These are phyloP conservation scores for Claviceps sp. DNA, from an alignment of 2,329 filamentous ascomycete species.

Conservation along the genomic window DNA sequence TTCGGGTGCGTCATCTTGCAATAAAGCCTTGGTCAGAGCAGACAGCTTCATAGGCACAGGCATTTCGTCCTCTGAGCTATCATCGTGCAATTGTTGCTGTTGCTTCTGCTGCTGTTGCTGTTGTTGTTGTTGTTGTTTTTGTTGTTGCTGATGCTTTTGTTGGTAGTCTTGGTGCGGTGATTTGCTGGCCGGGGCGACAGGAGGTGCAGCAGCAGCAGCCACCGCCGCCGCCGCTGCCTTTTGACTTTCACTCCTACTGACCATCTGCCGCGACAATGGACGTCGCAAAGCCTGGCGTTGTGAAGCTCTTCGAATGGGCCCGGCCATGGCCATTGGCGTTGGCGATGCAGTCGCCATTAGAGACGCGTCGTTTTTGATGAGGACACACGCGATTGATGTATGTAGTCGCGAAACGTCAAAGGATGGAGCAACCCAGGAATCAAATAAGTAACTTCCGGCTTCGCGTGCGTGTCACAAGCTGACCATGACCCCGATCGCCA, in stretches of 20 bases:
- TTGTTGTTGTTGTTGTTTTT: too few species aligned
- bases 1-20: constrained; percentile 49
- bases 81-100: constrained; percentile 40
- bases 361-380: constrained; percentile 8
- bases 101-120: too few species aligned
- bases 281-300: constrained; percentile 41
- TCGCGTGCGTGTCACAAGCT: constrained; percentile 24
- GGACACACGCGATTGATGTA: not conserved
- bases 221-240: constrained; percentile 20
- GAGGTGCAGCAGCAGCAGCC: constrained; percentile 11
- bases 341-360: constrained; percentile 40
- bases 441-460: not conserved
- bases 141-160: too few species aligned
- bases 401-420: constrained; percentile 1
- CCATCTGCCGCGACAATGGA: constrained; percentile 30
- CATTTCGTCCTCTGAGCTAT: constrained; percentile 91
- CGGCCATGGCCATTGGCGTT: constrained; percentile 39
- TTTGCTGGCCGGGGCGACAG: constrained; percentile 18
- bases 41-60: constrained; percentile 87
- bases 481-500: constrained; percentile 23
- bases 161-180: constrained; percentile 19
- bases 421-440: constrained; percentile 11
- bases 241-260: constrained; percentile 33
- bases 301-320: constrained; percentile 38
- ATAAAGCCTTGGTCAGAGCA: constrained; percentile 75